Evolutionary conservation across 2,329 filamentous ascomycete genomes (phyloP).

Genomic region (Zasmidium angulare): DNA sequence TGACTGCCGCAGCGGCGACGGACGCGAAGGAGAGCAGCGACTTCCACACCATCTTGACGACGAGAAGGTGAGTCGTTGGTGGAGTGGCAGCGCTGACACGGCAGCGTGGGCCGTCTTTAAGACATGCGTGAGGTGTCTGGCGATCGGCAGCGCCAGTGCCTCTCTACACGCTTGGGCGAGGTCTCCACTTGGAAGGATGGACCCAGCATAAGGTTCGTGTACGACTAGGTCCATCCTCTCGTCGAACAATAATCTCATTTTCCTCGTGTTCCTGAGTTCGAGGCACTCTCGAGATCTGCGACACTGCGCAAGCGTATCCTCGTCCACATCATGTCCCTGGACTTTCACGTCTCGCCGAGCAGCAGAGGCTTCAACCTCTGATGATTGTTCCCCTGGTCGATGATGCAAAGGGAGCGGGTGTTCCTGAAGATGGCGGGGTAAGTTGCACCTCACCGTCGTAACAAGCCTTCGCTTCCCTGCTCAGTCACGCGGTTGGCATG

Average conservation of each 20-base stretch:
- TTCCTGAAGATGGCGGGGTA: conserved; percentile 4
- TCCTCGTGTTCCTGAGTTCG: not conserved
- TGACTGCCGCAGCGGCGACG: conserved; percentile 10
- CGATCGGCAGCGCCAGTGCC: not conserved
- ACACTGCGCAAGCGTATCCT: not conserved
- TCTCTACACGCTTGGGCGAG: not conserved
- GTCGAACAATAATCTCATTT: not conserved
- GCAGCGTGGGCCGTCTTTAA: not conserved
- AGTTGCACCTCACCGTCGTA: not conserved
- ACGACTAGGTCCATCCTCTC: not conserved
- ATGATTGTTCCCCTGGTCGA: not conserved
- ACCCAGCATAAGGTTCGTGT: not conserved
- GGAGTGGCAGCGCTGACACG: not conserved
- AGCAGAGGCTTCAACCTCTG: not conserved
- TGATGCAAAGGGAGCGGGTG: not conserved
- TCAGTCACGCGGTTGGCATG: not conserved
- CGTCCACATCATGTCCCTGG: not conserved
- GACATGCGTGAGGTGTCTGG: not conserved
- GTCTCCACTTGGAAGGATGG: conserved; percentile 4
- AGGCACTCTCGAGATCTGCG: not conserved
- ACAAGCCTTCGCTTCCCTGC: not conserved
- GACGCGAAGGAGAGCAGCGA: conserved; percentile 9
- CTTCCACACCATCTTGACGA: conserved; percentile 11
- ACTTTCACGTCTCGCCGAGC: not conserved
- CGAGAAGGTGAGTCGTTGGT: not conserved